Evolutionary conservation across 2,329 filamentous ascomycete genomes (phyloP), one percentile per base, ranked within the genome.

Genomic region (Aureobasidium sp.): DNA sequence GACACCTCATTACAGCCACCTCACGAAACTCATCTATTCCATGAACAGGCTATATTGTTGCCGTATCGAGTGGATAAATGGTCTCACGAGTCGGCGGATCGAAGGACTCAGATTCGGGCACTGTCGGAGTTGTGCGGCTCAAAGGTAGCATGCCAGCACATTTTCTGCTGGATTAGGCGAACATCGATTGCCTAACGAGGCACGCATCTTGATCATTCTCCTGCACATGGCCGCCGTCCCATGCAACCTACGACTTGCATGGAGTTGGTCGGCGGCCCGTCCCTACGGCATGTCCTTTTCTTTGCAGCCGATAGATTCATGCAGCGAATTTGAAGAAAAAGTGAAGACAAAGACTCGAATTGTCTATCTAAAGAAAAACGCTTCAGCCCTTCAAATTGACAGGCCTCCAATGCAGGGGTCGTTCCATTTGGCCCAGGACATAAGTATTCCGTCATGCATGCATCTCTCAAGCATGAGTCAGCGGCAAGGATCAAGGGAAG

Each of bases 201-300:
- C 42, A 47, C 21, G 14, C 30, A 47, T 35, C 30, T 25, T 37
- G 14, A 27, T n/a, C n/a, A n/a, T 12, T 48, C 19, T 37, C 21
- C 21, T 48, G 30, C 44, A 48, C 44, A 37, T 35, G 32, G 27
- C 19, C 29, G 42, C 30, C 14, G 21, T 47, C 30, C 42, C 42
- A 47, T 47, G 42, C 44, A 48, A 48, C 21, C 6, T 38, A n/a
- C 32, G n/a, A 38, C 21, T 35, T 14, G 44, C 22, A 35, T 48
- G 44, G 34, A 49, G 34, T 14, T 25, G 38, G 32, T 22, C 35
- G 17, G 17, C 50, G 50, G 50, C 19, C 50, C 50, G 50, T 53
- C 37, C 50, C 50, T 53, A 35, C 39, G 38, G 39, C 22, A 44
- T 16, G 37, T 44, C 30, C 10, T 29, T 25, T 38, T 16, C 24